Evolutionary conservation across 2,329 filamentous ascomycete genomes (phyloP).

Genomic region (Trichoderma sp.): DNA sequence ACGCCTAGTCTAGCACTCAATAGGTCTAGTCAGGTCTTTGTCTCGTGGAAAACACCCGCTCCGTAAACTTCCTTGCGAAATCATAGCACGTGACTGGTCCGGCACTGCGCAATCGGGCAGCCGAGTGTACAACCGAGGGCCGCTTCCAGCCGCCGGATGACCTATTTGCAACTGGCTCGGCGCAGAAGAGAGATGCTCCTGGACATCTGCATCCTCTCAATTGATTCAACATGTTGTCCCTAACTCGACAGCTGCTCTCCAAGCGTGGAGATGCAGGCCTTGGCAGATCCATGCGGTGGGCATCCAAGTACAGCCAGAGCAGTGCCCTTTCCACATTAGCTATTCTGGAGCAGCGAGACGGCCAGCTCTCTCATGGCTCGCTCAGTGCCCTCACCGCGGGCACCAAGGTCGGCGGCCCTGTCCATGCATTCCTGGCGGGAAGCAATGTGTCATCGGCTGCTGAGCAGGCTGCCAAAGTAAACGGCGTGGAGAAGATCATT

Average conservation of each 20-base stretch:
- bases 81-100: constrained; percentile 10
- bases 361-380: constrained; percentile 79
- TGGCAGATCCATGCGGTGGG: constrained; percentile 8
- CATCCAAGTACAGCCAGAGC: constrained; percentile 11
- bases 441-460: constrained; percentile 73
- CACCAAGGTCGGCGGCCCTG: constrained; percentile 77
- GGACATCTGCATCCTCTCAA: constrained; percentile 11
- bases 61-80: background rate
- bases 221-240: constrained; percentile 8
- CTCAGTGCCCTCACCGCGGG: constrained; percentile 85
- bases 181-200: constrained; percentile 5
- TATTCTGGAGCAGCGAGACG: constrained; percentile 88
- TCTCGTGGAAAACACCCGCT: background rate
- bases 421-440: constrained; percentile 79
- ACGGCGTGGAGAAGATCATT: constrained; percentile 89
- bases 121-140: constrained; percentile 23
- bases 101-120: background rate
- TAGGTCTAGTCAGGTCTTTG: background rate
- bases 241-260: constrained; percentile 15
- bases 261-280: constrained; percentile 17
- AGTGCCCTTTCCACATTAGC: constrained; percentile 55
- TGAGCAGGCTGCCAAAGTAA: constrained; percentile 82
- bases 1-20: background rate
- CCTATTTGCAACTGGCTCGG: constrained; percentile 5
- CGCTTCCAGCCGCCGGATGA: constrained; percentile 18